phyloP scores from a whole-genome alignment of 768 basidiomycete species.

The Boletus pseudo-olivaceus region DNA sequence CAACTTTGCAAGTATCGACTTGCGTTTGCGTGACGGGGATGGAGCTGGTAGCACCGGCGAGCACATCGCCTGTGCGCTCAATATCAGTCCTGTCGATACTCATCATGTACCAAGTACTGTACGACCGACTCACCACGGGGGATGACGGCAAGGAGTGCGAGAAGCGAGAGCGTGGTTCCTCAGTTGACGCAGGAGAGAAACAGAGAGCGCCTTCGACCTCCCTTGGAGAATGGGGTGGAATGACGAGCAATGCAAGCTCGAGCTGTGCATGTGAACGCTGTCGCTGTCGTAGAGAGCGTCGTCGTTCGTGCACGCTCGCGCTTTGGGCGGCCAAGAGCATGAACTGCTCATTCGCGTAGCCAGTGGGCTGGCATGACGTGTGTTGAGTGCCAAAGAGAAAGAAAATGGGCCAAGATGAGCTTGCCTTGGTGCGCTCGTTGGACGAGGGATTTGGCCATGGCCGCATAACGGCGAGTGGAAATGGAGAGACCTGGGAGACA shows the following conservation, averaged over 20 bases:
- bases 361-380: not conserved
- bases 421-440: constrained; percentile 4
- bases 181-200: constrained; percentile 4
- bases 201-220: not conserved
- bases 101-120: not conserved
- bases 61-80: not conserved
- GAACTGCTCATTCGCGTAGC: constrained; percentile 9
- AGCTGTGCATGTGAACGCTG: not conserved
- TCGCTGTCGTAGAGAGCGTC: constrained; percentile 13
- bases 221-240: not conserved
- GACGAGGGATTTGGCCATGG: not conserved
- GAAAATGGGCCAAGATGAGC: not conserved
- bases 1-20: constrained; percentile 13
- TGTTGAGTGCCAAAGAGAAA: not conserved
- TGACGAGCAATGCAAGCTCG: constrained; percentile 4
- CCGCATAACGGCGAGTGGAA: constrained; percentile 4
- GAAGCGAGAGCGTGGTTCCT: constrained; percentile 23
- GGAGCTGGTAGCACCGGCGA: not conserved
- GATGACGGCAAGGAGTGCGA: constrained; percentile 15
- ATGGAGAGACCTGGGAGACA: not conserved
- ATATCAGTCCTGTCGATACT: not conserved
- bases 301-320: constrained; percentile 16
- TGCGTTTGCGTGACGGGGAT: constrained; percentile 2
- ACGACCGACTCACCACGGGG: constrained; percentile 13
- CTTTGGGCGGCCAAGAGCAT: constrained; percentile 16